Base-by-base conservation (phyloP, 2,329 filamentous ascomycete genomes). In the Verticillium albo-atrum region DNA sequence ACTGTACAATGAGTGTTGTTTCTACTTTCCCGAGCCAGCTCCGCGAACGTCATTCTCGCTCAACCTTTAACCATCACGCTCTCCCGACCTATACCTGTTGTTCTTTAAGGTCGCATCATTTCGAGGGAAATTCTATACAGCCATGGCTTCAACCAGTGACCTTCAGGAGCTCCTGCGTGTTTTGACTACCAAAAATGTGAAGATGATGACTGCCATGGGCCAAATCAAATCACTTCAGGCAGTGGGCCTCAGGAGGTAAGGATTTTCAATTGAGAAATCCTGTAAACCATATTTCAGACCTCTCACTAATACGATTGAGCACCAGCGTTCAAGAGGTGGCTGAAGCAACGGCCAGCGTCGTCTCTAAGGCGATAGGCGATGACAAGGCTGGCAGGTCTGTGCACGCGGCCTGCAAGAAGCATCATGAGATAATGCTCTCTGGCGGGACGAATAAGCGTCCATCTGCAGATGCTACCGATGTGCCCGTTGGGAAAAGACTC, bases 91-190 rank as follows among this genome's bases (percentile, higher is more conserved):
- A n/a, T n/a, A n/a, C n/a, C n/a, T n/a, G n/a, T n/a, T n/a, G n/a
- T n/a, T n/a, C n/a, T n/a, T n/a, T n/a, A n/a, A n/a, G n/a, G n/a
- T n/a, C n/a, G n/a, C n/a, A n/a, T n/a, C n/a, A n/a, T n/a, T n/a
- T n/a, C n/a, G n/a, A n/a, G n/a, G n/a, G n/a, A n/a, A n/a, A n/a
- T n/a, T n/a, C n/a, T n/a, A n/a, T n/a, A n/a, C n/a, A n/a, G n/a
- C n/a, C n/a, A 85, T 86, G 83, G 77, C 82, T 7, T 76, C 80
- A 1, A 82, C 85, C 63, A 78, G 83, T 61, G 84, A 88, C 64
- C 71, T 88, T 25, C 83, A 87, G 65, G 84, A 86, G 67, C 78
- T 88, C 17, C 75, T 88, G 57, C 83, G 84, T 54, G 76, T 87
- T 58, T 82, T 3, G 20, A 14, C 20, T 9, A 77, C 79, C 54